phyloP scores from a whole-genome alignment of 225 moss, liverwort and hornwort genomes.

The Rhytidiadelphus loreus region DNA sequence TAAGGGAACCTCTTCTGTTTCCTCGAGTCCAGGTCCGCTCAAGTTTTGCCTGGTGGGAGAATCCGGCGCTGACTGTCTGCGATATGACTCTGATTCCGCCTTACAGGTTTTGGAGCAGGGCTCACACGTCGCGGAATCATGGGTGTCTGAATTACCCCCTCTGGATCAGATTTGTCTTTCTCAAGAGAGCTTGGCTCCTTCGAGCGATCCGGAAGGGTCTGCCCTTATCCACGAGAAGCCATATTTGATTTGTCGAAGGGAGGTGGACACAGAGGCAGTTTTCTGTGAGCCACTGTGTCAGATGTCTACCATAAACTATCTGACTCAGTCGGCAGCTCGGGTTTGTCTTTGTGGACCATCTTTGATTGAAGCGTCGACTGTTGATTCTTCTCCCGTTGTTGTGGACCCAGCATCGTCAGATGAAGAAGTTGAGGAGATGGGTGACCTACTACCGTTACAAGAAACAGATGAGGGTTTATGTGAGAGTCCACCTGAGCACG shows the following conservation, averaged over 20 bases:
- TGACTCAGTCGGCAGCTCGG: constrained; percentile 21
- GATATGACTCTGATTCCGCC: neutral
- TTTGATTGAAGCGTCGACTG: constrained; percentile 3
- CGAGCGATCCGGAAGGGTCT: neutral
- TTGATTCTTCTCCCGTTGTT: neutral
- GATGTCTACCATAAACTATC: constrained; percentile 19
- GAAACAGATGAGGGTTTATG: neutral
- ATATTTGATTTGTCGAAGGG: constrained; percentile 44
- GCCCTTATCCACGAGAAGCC: constrained; percentile 8
- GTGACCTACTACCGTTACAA: neutral
- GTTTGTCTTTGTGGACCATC: constrained; percentile 39
- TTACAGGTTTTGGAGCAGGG: neutral
- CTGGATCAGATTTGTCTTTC: constrained; percentile 28
- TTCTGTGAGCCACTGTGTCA: constrained; percentile 45
- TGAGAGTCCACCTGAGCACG: neutral
- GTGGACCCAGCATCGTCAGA: neutral
- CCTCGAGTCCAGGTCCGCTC: neutral
- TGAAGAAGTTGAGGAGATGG: neutral
- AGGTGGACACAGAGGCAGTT: constrained; percentile 10
- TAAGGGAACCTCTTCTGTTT: neutral
- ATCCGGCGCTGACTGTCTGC: constrained; percentile 17
- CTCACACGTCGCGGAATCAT: neutral
- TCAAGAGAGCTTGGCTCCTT: constrained; percentile 16
- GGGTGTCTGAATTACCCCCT: constrained; percentile 10
- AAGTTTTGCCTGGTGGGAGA: constrained; percentile 42